Conservation (phyloP, 257 asterid species). For the Solanum appendiculatum region DNA sequence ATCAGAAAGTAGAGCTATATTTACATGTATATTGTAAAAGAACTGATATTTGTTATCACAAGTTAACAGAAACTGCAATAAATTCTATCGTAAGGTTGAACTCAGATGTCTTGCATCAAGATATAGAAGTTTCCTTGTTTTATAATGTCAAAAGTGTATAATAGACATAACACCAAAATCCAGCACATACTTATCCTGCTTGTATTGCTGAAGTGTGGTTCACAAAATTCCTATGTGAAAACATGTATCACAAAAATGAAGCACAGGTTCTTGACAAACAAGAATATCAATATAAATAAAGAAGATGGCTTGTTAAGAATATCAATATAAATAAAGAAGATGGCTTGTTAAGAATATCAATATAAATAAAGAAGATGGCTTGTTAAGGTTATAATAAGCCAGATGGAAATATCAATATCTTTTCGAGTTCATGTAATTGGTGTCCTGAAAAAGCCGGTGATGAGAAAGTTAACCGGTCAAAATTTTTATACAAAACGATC, state of each 20-base stretch:
- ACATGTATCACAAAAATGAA: background rate
- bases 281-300: background rate
- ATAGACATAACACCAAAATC: background rate
- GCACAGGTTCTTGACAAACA: background rate
- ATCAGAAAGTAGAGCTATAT: background rate
- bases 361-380: background rate
- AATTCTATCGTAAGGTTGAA: background rate
- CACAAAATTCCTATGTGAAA: background rate
- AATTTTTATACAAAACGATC: background rate
- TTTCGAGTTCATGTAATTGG: background rate
- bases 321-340: background rate
- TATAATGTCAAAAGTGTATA: background rate
- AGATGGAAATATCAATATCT: background rate
- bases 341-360: background rate
- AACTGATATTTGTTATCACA: background rate
- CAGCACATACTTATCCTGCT: background rate
- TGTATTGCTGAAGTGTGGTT: background rate
- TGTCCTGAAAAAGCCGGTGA: background rate
- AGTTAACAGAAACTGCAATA: background rate
- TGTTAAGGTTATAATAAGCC: background rate
- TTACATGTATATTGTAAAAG: background rate
- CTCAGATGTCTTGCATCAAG: background rate
- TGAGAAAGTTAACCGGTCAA: background rate
- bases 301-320: background rate
- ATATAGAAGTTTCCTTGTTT: background rate